phyloP scores from a whole-genome alignment of 2,329 filamentous ascomycete species.

The Knoxdaviesia capensis region DNA sequence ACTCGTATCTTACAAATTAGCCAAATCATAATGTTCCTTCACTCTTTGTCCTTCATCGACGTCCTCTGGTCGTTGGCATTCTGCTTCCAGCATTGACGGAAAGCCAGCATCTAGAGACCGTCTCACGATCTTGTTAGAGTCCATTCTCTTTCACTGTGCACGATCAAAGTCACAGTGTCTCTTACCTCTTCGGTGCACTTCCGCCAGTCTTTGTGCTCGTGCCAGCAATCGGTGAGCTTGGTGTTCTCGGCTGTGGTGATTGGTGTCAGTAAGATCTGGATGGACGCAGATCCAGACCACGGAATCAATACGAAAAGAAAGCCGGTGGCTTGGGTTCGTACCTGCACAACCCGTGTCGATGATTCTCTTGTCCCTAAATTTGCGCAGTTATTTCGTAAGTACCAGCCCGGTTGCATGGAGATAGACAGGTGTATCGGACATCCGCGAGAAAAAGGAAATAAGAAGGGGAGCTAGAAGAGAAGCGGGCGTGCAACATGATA shows the following conservation, averaged over 20 bases:
- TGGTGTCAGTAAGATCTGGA: neutral
- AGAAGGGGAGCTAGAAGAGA: neutral
- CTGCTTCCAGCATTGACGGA: conserved; percentile 78
- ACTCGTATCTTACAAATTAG: too few species aligned
- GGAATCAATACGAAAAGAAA: neutral
- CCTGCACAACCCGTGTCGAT: conserved; percentile 89
- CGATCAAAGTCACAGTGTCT: conserved; percentile 6
- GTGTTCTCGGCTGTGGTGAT: conserved; percentile 53
- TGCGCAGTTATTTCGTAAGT: too few species aligned
- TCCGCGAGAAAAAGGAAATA: neutral
- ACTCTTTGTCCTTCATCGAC: conserved; percentile 39
- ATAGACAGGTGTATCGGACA: neutral
- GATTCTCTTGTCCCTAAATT: conserved; percentile 79
- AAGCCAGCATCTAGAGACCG: conserved; percentile 57
- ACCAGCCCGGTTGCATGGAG: too few species aligned
- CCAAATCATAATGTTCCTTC: too few species aligned
- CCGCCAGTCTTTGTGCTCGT: conserved; percentile 90
- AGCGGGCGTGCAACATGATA: neutral
- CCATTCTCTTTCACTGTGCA: neutral
- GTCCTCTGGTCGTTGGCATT: conserved; percentile 77
- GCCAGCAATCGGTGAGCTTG: conserved; percentile 89
- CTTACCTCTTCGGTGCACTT: conserved; percentile 72
- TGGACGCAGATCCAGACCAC: neutral
- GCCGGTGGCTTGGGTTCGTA: conserved; percentile 18
- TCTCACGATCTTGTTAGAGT: neutral